These are phyloP conservation scores for Begonia fuchsioides DNA, from an alignment of 306 rosid species.

Conservation along the genomic window DNA sequence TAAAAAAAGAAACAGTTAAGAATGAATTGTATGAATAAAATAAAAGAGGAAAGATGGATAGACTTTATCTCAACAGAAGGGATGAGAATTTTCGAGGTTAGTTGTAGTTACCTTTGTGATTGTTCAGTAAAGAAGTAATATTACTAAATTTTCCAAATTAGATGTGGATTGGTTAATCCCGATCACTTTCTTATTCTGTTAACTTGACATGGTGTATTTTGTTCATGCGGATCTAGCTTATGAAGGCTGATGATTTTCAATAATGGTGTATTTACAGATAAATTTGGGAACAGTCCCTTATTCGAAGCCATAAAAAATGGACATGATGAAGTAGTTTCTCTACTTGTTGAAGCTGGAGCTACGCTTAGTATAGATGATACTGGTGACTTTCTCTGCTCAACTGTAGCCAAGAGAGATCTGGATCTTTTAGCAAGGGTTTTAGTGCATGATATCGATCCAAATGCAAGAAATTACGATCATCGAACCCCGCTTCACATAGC, in stretches of 20 bases:
- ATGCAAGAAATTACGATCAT: slow-evolving; percentile 43
- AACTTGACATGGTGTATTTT: too few relatives aligned
- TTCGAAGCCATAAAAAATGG: slow-evolving; percentile 52
- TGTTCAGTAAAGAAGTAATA: too few relatives aligned
- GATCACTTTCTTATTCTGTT: too few relatives aligned
- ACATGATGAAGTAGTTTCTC: slow-evolving; percentile 34
- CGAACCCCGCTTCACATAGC: slow-evolving; percentile 52
- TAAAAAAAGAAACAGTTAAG: too few relatives aligned
- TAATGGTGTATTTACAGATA: slow-evolving; percentile 22
- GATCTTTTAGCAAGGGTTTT: slow-evolving; percentile 29
- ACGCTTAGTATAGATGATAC: slow-evolving; percentile 31
- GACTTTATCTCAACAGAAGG: too few relatives aligned
- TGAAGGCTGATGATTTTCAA: slow-evolving; percentile 2
- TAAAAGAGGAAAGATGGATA: too few relatives aligned
- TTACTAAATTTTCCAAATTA: too few relatives aligned
- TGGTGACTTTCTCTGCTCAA: slow-evolving; percentile 40
- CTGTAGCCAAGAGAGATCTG: slow-evolving; percentile 28
- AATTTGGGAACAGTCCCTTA: slow-evolving; percentile 51
- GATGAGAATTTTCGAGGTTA: too few relatives aligned
- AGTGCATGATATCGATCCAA: slow-evolving; percentile 39
- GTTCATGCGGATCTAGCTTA: background rate
- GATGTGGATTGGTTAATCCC: too few relatives aligned
- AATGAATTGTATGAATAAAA: too few relatives aligned
- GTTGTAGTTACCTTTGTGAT: too few relatives aligned
- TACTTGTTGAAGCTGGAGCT: slow-evolving; percentile 40